Base-by-base conservation (phyloP, 805 yeast genomes). In the Candida nonsorbophila region DNA sequence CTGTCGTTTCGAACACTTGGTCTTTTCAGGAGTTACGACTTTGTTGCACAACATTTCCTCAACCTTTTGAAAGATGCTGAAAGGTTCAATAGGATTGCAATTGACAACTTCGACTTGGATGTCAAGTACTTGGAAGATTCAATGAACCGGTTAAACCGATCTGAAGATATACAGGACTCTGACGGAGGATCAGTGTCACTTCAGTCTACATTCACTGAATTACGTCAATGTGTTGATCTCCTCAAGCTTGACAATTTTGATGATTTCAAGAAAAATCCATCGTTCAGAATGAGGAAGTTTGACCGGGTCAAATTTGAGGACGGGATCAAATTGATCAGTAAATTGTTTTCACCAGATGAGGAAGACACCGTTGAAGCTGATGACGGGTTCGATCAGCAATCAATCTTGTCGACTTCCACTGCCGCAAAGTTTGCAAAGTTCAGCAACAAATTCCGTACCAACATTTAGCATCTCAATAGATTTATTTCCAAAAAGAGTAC, bases 21-120 rank as follows among this genome's bases (percentile, higher is more conserved):
- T n/a, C 71, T 88, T 36, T 78, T 86, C 41, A 74, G 94, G 48
- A 86, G 90, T 16, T 85, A 84, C 51, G 97, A 88, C 58, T 78
- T 83, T 40, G 71, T 92, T 36, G 78, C 94, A 0, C 73, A 79
- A 22, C 74, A 79, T 37, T 74, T 90, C 51, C 62, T 83, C 37
- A 67, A 69, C 24, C 63, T 78, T 6, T 62, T 88, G 36, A 62
- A 76, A 25, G 69, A 70, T 12, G 72, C 77, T 1, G 70, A 68
- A 1, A 51, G 63, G 2, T 77, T 75, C 41, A 77, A 86, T 13
- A 62, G 66, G 14, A 79, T 60, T 33, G 81, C 90, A 0, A 61
- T 79, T 5, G 58, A 58, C 26, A 88, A 87, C 52, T 88, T 90
- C 51, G 84, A 84, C 43, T 49, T 73, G 16, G 97, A 90, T 53